A percentile compares a stretch with the other conserved stretches of the same genome.
These are phyloP conservation scores for Tetracladium marchalianum DNA, from an alignment of 495 filamentous ascomycete genomes.

Conservation along the genomic window DNA sequence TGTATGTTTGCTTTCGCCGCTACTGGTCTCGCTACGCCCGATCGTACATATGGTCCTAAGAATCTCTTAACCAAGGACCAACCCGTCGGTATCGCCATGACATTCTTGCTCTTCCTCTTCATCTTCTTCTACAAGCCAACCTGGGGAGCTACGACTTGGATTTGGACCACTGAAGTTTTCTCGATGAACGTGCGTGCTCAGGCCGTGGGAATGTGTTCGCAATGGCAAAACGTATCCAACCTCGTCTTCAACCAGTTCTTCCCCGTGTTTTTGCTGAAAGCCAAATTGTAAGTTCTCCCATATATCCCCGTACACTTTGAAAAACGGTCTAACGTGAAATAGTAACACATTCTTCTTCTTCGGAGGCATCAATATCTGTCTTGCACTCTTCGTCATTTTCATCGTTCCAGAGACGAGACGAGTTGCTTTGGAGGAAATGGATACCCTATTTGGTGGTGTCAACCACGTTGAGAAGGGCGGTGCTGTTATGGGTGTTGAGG, in stretches of 20 bases:
- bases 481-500: slow-evolving; percentile 6
- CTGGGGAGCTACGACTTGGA: slow-evolving; percentile 59
- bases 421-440: slow-evolving; percentile 47
- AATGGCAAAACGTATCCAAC: slow-evolving; percentile 58
- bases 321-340: not conserved
- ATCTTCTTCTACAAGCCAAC: slow-evolving; percentile 63
- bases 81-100: slow-evolving; percentile 52
- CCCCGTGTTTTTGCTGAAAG: slow-evolving; percentile 50
- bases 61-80: slow-evolving; percentile 30
- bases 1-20: slow-evolving; percentile 52
- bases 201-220: slow-evolving; percentile 58
- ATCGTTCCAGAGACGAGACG: slow-evolving; percentile 66
- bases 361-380: slow-evolving; percentile 53
- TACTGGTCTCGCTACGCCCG: slow-evolving; percentile 47
- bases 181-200: slow-evolving; percentile 58
- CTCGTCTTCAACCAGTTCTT: slow-evolving; percentile 58
- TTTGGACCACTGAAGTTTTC: slow-evolving; percentile 57
- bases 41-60: slow-evolving; percentile 22
- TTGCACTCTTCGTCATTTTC: slow-evolving; percentile 62
- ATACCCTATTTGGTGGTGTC: slow-evolving; percentile 55
- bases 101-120: slow-evolving; percentile 53
- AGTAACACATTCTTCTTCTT: slow-evolving; percentile 40
- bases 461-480: slow-evolving; percentile 14
- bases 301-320: slow-evolving; percentile 26
- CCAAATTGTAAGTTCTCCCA: slow-evolving; percentile 34